These are phyloP conservation scores for Neofusicoccum sp. DNA, from an alignment of 2,329 filamentous ascomycete genomes.

Conservation along the genomic window DNA sequence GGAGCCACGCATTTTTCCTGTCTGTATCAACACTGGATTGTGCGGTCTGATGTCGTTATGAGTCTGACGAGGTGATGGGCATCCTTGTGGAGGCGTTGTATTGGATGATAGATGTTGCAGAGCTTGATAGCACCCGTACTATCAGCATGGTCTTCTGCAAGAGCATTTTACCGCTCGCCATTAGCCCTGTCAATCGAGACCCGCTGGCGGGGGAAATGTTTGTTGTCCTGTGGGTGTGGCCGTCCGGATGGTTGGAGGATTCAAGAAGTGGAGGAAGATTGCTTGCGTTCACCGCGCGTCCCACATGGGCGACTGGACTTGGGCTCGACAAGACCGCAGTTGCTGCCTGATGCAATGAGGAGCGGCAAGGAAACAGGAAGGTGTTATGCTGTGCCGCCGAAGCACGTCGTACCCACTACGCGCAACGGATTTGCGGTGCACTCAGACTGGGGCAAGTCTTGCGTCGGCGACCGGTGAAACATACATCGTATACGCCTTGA, in stretches of 20 bases:
- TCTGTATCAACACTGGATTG: background rate
- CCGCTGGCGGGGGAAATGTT: too few species aligned
- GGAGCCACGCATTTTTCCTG: background rate
- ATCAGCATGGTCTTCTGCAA: background rate
- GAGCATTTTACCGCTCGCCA: background rate
- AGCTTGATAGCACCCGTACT: background rate
- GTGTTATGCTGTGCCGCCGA: background rate
- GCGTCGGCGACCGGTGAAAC: background rate
- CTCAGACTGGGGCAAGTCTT: background rate
- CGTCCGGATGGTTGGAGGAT: too few species aligned
- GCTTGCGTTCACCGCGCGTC: too few species aligned
- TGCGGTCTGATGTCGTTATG: conserved; percentile 6
- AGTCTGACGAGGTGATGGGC: conserved; percentile 10
- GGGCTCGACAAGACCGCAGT: too few species aligned
- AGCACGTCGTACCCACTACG: background rate
- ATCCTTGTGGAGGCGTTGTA: background rate
- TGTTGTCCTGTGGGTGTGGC: too few species aligned
- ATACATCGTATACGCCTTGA: background rate
- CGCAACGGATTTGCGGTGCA: background rate
- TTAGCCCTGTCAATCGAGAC: too few species aligned
- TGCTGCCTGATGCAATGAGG: too few species aligned
- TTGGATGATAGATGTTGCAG: background rate
- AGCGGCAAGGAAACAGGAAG: background rate
- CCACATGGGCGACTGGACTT: too few species aligned
- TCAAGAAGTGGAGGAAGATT: too few species aligned